Percentiles rank a stretch among this genome's conserved stretches.
These are phyloP conservation scores for Cryptococcus sp. DNA, from an alignment of 1,284 basidiomycete genomes.

Conservation along the genomic window DNA sequence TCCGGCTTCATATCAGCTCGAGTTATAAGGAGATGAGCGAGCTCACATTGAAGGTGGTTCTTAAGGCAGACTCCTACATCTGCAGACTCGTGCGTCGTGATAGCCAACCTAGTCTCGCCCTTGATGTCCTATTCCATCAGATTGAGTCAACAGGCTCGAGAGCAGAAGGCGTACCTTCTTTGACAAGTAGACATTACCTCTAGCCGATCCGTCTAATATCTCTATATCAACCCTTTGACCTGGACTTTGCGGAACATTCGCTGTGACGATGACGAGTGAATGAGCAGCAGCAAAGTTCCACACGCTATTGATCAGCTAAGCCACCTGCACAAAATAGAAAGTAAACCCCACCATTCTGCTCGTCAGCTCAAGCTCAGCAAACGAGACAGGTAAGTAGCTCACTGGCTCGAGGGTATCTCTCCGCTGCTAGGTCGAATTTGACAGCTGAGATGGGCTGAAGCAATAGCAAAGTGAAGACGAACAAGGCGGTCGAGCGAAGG, in stretches of 20 bases:
- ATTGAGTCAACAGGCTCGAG: background rate
- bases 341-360: constrained; percentile 35
- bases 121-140: constrained; percentile 57
- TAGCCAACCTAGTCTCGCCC: constrained; percentile 84
- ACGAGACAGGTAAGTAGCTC: constrained; percentile 13
- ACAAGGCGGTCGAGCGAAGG: background rate
- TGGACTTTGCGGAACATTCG: constrained; percentile 69
- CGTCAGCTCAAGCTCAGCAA: constrained; percentile 3
- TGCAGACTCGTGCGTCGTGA: constrained; percentile 88
- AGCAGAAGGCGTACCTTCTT: constrained; percentile 56
- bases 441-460: constrained; percentile 53
- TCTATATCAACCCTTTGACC: constrained; percentile 85
- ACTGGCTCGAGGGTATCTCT: constrained; percentile 61
- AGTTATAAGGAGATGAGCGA: background rate
- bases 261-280: constrained; percentile 87
- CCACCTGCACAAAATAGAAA: background rate
- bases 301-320: constrained; percentile 57
- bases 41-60: constrained; percentile 71
- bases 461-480: constrained; percentile 16
- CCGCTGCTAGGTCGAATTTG: constrained; percentile 72
- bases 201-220: constrained; percentile 81
- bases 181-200: constrained; percentile 84
- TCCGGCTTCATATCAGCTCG: constrained; percentile 19
- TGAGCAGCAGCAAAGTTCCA: constrained; percentile 88
- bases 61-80: constrained; percentile 93